Evolutionary conservation across 2,329 filamentous ascomycete species (phyloP), one percentile per base, ranked within the genome.

Genomic region (Cryphonectria japonica): DNA sequence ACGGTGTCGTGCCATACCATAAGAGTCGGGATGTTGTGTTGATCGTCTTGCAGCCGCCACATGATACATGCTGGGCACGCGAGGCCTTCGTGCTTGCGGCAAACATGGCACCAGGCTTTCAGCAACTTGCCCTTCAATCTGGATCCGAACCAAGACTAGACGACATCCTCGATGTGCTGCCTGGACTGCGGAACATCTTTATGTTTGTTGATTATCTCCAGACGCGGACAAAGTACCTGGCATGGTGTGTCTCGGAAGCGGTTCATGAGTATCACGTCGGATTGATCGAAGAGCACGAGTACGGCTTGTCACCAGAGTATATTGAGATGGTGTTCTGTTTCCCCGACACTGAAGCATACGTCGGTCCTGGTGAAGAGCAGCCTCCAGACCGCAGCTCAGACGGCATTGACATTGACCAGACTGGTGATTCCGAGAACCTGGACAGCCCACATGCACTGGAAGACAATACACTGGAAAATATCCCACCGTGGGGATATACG

Each of bases 171-270:
- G 65, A 70, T 14, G 16, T 63, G 46, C 54, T 72, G 29, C 67
- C 70, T 39, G 26, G 50, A 3, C 11, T 52, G 6, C 66, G 39
- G 14, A 69, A 54, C 32, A 13, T 72, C 8, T 73, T 69, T 39
- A 16, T 73, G 0, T 19, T 69, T 22, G n/a, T 26, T 11, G 69
- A 71, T 2, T 29, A 61, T 32, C 14, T 4, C 19, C 1, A 13
- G 1, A 3, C 37, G 19, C 29, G 19, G 14, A 29, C 46, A 19
- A 32, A 37, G 13, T 22, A 69, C 2, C 39, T 81, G 14, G 65
- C 50, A 0, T 83, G 82, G 82, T 79, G 78, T 29, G 77, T 73
- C 0, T 78, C 80, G 0, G 75, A 80, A 1, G 70, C 75, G 2
- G 72, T 77, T 4, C 77, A 79, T 16, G 74, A 70, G 1, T 79